A percentile compares a stretch with the other conserved stretches of the same genome.
phyloP scores from a whole-genome alignment of 306 rosid genomes.

The Malus orientalis region DNA sequence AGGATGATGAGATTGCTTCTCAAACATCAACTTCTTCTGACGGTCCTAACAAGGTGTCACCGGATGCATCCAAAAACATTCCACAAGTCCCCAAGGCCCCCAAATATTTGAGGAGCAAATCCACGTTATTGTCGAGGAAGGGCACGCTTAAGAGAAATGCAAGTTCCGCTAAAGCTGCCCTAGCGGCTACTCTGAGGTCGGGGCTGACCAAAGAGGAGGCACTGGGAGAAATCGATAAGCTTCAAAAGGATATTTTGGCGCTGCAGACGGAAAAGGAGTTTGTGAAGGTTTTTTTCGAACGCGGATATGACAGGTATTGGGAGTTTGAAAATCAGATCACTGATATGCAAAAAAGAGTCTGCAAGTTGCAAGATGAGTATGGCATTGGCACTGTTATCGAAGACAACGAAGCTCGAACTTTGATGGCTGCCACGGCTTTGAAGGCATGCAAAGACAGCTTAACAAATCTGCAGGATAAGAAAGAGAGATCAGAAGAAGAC shows the following conservation, averaged over 20 bases:
- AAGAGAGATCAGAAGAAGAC: constrained; percentile 45
- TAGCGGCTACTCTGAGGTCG: constrained; percentile 18
- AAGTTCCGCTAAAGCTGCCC: constrained; percentile 25
- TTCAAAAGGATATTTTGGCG: constrained; percentile 69
- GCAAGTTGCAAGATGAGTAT: constrained; percentile 66
- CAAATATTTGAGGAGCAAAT: constrained; percentile 37
- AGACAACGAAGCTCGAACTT: constrained; percentile 66
- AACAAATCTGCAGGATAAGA: constrained; percentile 44
- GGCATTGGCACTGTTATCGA: constrained; percentile 39
- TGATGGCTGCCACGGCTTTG: constrained; percentile 79
- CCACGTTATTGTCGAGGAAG: constrained; percentile 49
- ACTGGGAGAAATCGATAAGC: constrained; percentile 47
- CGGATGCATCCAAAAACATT: constrained; percentile 22
- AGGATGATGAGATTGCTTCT: constrained; percentile 28
- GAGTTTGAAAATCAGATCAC: constrained; percentile 57
- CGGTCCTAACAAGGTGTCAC: constrained; percentile 6
- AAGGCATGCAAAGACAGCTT: constrained; percentile 68
- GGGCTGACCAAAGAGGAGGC: constrained; percentile 66
- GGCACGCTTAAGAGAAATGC: constrained; percentile 17
- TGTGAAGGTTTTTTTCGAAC: constrained; percentile 64
- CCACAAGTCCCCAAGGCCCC: constrained; percentile 59
- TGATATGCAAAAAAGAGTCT: constrained; percentile 55
- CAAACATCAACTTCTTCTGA: constrained; percentile 26
- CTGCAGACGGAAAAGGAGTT: constrained; percentile 89
- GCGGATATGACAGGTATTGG: constrained; percentile 61